These are phyloP conservation scores for Iberis pinnata DNA, from an alignment of 345 rosid species.

Conservation along the genomic window DNA sequence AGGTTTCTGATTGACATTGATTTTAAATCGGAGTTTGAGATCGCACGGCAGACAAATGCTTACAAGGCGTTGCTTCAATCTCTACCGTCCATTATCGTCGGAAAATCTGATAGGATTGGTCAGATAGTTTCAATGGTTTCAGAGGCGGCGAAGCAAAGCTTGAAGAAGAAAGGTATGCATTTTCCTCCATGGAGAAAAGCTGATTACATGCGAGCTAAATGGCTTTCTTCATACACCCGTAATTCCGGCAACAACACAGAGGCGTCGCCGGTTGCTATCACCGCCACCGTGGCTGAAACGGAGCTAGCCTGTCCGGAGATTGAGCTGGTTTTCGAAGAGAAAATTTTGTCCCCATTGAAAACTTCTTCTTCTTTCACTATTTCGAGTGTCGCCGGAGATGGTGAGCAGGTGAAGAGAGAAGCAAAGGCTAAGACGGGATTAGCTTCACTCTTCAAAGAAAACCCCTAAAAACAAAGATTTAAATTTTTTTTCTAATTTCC, in stretches of 20 bases:
- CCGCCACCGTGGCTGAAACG: constrained; percentile 15
- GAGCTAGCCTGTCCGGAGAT: constrained; percentile 21
- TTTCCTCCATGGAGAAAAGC: constrained; percentile 86
- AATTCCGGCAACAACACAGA: constrained; percentile 7
- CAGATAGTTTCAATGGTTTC: constrained; percentile 67
- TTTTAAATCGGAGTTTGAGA: constrained; percentile 88
- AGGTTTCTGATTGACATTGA: constrained; percentile 69
- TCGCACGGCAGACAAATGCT: constrained; percentile 61
- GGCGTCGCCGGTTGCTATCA: constrained; percentile 4
- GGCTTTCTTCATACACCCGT: constrained; percentile 62
- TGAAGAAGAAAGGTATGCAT: constrained; percentile 89
- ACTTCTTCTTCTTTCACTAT: constrained; percentile 2
- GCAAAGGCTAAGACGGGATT: constrained; percentile 60
- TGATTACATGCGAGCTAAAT: constrained; percentile 78
- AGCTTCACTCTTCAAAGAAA: constrained; percentile 67
- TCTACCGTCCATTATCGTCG: constrained; percentile 74
- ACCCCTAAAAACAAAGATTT: constrained; percentile 34
- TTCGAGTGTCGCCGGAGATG: not conserved
- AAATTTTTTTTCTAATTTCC: constrained; percentile 22
- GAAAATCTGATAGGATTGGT: constrained; percentile 63
- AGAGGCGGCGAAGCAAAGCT: constrained; percentile 81
- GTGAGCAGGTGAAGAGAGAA: constrained; percentile 37
- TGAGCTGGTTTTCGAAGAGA: constrained; percentile 53
- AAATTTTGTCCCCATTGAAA: constrained; percentile 7
- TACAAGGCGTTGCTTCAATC: constrained; percentile 63